A percentile compares a stretch with the other conserved stretches of the same genome.
These are phyloP conservation scores for Talaromyces verruculosus DNA, from an alignment of 2,329 filamentous ascomycete species.

Conservation along the genomic window DNA sequence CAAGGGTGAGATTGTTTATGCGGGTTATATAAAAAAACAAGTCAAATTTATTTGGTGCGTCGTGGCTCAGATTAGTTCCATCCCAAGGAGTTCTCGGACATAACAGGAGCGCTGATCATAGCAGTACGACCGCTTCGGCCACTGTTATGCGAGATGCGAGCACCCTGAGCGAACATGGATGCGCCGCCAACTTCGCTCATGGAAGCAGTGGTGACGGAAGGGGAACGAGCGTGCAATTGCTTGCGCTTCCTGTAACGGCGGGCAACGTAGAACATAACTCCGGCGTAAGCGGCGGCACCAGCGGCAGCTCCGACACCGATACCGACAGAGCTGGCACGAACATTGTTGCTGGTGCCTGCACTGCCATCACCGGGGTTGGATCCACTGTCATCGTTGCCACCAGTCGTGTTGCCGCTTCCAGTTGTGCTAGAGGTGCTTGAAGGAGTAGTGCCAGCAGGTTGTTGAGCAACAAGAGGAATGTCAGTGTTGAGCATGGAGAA, in stretches of 20 bases:
- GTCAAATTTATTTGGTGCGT: not conserved
- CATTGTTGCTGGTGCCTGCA: conserved; percentile 41
- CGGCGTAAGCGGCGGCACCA: conserved; percentile 82
- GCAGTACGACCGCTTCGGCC: conserved; percentile 66
- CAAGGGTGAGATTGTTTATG: conserved; percentile 4
- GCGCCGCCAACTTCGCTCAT: conserved; percentile 66
- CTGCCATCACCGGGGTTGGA: conserved; percentile 47
- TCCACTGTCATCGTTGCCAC: conserved; percentile 34
- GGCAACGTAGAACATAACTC: conserved; percentile 90
- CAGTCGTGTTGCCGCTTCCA: conserved; percentile 38
- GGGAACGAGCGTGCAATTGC: conserved; percentile 72
- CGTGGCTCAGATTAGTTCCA: conserved; percentile 66
- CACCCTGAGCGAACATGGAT: conserved; percentile 35
- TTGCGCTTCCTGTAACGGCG: conserved; percentile 86
- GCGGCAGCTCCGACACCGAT: conserved; percentile 76
- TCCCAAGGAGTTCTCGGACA: conserved; percentile 89
- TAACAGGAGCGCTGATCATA: conserved; percentile 84
- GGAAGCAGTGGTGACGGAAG: conserved; percentile 64
- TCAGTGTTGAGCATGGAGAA: conserved; percentile 80
- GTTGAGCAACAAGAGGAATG: conserved; percentile 63
- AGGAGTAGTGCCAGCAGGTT: conserved; percentile 9
- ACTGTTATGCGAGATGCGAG: conserved; percentile 60
- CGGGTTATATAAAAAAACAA: not conserved
- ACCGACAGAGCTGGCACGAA: conserved; percentile 53
- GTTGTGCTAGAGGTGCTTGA: conserved; percentile 45